Base-by-base conservation (phyloP, 2,329 filamentous ascomycete species). In the Tolypocladium ophioglossoides region DNA sequence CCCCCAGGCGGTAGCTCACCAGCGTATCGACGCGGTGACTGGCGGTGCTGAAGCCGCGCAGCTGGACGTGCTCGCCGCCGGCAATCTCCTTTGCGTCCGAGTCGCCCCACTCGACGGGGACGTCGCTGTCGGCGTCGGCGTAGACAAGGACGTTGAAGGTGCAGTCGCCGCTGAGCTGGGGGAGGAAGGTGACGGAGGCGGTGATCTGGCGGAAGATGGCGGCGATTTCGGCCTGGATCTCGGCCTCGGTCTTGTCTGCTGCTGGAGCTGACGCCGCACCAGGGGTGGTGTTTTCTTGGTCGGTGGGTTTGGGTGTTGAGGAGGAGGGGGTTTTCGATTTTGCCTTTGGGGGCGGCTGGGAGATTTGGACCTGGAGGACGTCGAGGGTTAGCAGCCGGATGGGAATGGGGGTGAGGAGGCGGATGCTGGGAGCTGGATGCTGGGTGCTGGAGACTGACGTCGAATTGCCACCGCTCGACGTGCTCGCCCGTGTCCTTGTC, bases 141-240 rank as follows among this genome's bases (percentile, higher is more conserved):
- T 99, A 99, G 4, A 99, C 94, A 41, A 99, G 80, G 50, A 99
- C 92, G 66, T 99, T 99, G 78, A 99, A 99, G 12, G 94, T 97
- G 77, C 92, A 99, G 70, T 96, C 89, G 41, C 91, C 91, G 58
- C 57, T 66, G 7, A 99, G 82, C 74, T 97, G 91, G 0, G 94
- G 94, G 14, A 99, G 76, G 69, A 99, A 99, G 0, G 94, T 97
- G 53, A 99, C 94, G 0, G 90, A 96, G 1, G 94, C 94, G 1
- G 94, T 99, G 70, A 99, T 97, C 68, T 99, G 94, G 50, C 94
- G 86, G 77, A 99, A 99, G 58, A 99, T 89, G 50, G 91, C 89
- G 63, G 95, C 91, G 62, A 99, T 97, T 68, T 97, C 92, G 58
- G 88, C 79, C 69, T 99, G 94, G 62, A 97, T 96, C 69, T 97